These are phyloP conservation scores for Oxyria digyna DNA, from an alignment of 148 eudicot genomes.

Conservation along the genomic window DNA sequence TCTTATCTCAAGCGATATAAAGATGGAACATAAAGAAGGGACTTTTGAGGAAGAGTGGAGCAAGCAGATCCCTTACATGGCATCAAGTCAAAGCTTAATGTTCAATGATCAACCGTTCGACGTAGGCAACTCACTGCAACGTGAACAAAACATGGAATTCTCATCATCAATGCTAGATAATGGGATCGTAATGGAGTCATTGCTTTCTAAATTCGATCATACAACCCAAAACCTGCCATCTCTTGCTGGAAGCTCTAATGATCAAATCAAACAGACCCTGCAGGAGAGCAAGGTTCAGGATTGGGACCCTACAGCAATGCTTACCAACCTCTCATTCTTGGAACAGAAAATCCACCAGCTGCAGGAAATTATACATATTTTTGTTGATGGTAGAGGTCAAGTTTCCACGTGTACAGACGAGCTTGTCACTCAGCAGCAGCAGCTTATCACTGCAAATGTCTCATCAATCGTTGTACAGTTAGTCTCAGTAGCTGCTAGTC, in stretches of 20 bases:
- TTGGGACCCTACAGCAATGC: slow-evolving; percentile 42
- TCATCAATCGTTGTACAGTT: slow-evolving; percentile 47
- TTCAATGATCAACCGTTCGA: slow-evolving; percentile 18
- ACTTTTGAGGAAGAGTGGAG: slow-evolving; percentile 23
- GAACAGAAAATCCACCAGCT: slow-evolving; percentile 59
- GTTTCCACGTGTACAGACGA: slow-evolving; percentile 19
- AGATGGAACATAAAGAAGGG: slow-evolving; percentile 38
- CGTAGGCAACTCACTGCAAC: slow-evolving; percentile 17
- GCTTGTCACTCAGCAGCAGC: slow-evolving; percentile 43
- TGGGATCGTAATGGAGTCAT: slow-evolving; percentile 14
- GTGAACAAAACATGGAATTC: slow-evolving; percentile 21
- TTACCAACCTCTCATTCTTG: slow-evolving; percentile 38
- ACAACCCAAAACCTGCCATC: slow-evolving; percentile 13
- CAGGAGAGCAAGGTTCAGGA: slow-evolving; percentile 16
- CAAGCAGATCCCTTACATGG: slow-evolving; percentile 15
- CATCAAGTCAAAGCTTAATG: slow-evolving; percentile 11
- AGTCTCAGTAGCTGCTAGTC: slow-evolving; percentile 51
- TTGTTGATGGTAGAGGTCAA: slow-evolving; percentile 24
- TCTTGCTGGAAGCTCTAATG: slow-evolving; percentile 5
- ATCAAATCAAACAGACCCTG: slow-evolving; percentile 13
- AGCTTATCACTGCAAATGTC: slow-evolving; percentile 46
- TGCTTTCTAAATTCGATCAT: slow-evolving; percentile 18
- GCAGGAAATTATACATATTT: slow-evolving; percentile 38
- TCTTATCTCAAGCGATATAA: neutral
- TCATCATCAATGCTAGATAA: slow-evolving; percentile 24